phyloP scores from a whole-genome alignment of 352 stramenopile species.

The Pythium sukuiense region DNA sequence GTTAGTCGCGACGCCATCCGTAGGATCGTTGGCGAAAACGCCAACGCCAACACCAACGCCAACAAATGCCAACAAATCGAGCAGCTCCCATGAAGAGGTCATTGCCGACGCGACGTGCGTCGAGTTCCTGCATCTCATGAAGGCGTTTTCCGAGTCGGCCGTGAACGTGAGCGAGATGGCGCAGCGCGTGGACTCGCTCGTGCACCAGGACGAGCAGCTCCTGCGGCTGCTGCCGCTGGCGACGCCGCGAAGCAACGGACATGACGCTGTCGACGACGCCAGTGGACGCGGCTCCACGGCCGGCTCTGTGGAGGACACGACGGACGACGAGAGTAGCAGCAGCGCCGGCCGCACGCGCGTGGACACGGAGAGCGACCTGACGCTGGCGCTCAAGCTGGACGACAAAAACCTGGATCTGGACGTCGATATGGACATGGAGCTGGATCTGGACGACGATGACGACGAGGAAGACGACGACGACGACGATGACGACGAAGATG shows the following conservation, averaged over 20 bases:
- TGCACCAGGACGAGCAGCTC: constrained; percentile 34
- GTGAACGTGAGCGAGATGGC: constrained; percentile 36
- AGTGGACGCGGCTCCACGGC: constrained; percentile 10
- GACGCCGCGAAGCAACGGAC: neutral
- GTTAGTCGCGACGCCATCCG: constrained; percentile 1
- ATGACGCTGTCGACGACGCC: neutral
- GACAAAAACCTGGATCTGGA: constrained; percentile 23
- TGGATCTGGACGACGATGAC: constrained; percentile 4
- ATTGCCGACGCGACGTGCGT: constrained; percentile 27
- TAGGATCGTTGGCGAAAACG: neutral
- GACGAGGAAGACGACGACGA: constrained; percentile 18
- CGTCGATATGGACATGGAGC: constrained; percentile 21
- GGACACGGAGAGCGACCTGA: constrained; percentile 14
- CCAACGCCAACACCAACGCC: neutral
- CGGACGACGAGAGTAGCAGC: constrained; percentile 28
- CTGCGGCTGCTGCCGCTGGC: constrained; percentile 24
- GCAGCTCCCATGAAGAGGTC: constrained; percentile 9
- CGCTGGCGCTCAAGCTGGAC: constrained; percentile 13
- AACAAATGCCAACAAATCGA: constrained; percentile 6
- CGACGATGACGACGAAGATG: constrained; percentile 12
- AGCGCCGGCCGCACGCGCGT: constrained; percentile 1
- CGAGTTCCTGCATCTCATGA: constrained; percentile 40
- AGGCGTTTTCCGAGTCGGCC: constrained; percentile 33
- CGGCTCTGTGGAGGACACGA: constrained; percentile 22
- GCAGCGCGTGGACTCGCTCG: constrained; percentile 38